Conservation (phyloP, 1,284 basidiomycete genomes). For the Austroboletus niveus region DNA sequence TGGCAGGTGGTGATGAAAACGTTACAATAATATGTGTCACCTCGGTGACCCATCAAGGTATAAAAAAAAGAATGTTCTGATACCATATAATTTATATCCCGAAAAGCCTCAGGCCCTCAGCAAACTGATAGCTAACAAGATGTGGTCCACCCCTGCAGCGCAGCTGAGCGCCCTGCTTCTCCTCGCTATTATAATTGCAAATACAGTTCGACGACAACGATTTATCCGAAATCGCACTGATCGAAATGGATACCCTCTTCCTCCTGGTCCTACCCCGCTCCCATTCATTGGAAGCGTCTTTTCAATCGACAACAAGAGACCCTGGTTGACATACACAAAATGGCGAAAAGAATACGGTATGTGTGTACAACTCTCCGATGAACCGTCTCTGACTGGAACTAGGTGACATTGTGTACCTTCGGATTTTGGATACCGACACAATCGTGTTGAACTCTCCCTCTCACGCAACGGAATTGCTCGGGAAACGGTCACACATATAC, state of each 20-base stretch:
- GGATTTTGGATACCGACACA: constrained; percentile 7
- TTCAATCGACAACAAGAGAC: constrained; percentile 1
- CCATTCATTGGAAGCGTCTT: constrained; percentile 13
- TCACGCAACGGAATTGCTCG: constrained; percentile 5
- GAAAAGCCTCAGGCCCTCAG: too few species aligned
- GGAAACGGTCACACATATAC: constrained; percentile 17
- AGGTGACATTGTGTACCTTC: constrained; percentile 15
- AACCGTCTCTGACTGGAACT: too few species aligned
- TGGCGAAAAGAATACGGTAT: constrained; percentile 15
- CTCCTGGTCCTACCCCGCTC: constrained; percentile 5
- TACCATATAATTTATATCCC: too few species aligned
- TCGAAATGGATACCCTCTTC: background rate
- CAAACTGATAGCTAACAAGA: too few species aligned
- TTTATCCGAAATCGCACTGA: background rate
- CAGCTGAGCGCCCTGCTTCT: too few species aligned
- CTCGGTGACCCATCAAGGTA: too few species aligned
- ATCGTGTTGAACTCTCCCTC: constrained; percentile 9
- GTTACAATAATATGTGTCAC: too few species aligned
- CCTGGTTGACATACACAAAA: constrained; percentile 13
- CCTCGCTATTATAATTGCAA: too few species aligned
- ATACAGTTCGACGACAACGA: background rate
- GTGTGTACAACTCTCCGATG: background rate
- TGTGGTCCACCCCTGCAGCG: too few species aligned
- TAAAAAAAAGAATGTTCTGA: too few species aligned
- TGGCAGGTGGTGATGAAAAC: too few species aligned